Base-by-base conservation (phyloP, 805 yeast genomes). In the Nakazawaea populi region DNA sequence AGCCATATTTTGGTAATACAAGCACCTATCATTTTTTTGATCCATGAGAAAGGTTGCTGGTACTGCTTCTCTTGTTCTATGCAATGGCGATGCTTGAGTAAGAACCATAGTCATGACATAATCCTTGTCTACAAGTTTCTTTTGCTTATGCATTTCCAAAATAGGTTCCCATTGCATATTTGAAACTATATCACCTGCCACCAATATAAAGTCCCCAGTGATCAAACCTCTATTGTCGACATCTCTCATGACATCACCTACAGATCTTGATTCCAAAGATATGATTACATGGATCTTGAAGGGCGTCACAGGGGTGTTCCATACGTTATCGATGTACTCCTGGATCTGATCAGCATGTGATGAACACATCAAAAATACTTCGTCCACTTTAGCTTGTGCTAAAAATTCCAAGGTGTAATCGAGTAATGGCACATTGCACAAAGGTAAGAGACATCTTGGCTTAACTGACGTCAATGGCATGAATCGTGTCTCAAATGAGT, bases 221-320 rank as follows among this genome's bases (percentile, higher is more conserved):
- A 94, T 88, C 52, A 92, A 71, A 5, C 97, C 97, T 59, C 96
- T 76, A 54, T 88, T 84, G 66, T 94, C 99, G 52, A 94, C 72
- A 63, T 92, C 98, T 65, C 99, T 79, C 96, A 94, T 88, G 24
- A 96, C 95, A 69, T 94, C 99, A 57, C 99, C 99, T 9, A 92
- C 96, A 30, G 96, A 87, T 66, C 91, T 73, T 9, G 94, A 83
- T 65, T 92, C 97, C 45, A 89, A 80, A 28, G 95, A 82, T 75
- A 87, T 78, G 48, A 92, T 80, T 3, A 96, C 86, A 45, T 82
- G 79, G 43, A 94, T 77, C 51, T 79, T 78, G 66, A 94, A 92
- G 1, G 97, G 96, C 2, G 96, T 80, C 62, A 83, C 80, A 1
- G 82, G 74, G 14, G 72, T 61, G 34, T 70, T 72, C 94, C 94